These are phyloP conservation scores for Melocanna baccifera DNA, from an alignment of 176 grass and related monocot species.

Conservation along the genomic window DNA sequence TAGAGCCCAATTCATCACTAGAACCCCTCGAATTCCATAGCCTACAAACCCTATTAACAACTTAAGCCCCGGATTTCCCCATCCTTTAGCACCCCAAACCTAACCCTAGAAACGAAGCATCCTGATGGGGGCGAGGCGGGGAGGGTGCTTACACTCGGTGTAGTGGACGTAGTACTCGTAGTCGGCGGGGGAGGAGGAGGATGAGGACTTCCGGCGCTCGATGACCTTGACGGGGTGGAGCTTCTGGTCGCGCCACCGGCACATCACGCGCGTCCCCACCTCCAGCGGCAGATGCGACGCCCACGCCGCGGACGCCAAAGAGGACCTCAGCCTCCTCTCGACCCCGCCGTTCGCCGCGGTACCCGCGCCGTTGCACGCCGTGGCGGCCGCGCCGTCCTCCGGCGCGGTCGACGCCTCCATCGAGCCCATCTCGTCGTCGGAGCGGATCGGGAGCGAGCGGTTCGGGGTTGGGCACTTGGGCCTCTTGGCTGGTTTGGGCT, in stretches of 20 bases:
- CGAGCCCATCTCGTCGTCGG: slow-evolving; percentile 67
- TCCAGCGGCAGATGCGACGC: slow-evolving; percentile 62
- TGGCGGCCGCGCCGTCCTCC: slow-evolving; percentile 50
- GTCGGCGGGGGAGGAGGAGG: slow-evolving; percentile 43
- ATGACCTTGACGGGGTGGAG: slow-evolving; percentile 97
- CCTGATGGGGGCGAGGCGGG: neutral
- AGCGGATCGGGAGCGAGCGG: slow-evolving; percentile 6
- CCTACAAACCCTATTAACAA: neutral
- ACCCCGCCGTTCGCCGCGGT: slow-evolving; percentile 41
- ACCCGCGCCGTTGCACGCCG: slow-evolving; percentile 53
- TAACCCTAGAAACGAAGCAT: slow-evolving; percentile 39
- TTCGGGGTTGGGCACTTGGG: slow-evolving; percentile 24
- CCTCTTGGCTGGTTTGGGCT: slow-evolving; percentile 27
- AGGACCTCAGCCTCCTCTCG: slow-evolving; percentile 50
- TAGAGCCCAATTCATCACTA: slow-evolving; percentile 24
- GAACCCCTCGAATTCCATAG: neutral
- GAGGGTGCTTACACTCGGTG: slow-evolving; percentile 71
- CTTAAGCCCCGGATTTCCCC: slow-evolving; percentile 4
- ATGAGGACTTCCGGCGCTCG: slow-evolving; percentile 69
- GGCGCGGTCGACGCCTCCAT: slow-evolving; percentile 64
- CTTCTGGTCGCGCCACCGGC: slow-evolving; percentile 95
- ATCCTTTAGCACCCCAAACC: slow-evolving; percentile 19
- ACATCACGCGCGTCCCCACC: slow-evolving; percentile 94
- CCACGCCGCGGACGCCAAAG: slow-evolving; percentile 10
- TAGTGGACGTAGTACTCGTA: slow-evolving; percentile 99